Base-by-base conservation (phyloP, 345 rosid genomes). In the Sisymbrium altissimum region DNA sequence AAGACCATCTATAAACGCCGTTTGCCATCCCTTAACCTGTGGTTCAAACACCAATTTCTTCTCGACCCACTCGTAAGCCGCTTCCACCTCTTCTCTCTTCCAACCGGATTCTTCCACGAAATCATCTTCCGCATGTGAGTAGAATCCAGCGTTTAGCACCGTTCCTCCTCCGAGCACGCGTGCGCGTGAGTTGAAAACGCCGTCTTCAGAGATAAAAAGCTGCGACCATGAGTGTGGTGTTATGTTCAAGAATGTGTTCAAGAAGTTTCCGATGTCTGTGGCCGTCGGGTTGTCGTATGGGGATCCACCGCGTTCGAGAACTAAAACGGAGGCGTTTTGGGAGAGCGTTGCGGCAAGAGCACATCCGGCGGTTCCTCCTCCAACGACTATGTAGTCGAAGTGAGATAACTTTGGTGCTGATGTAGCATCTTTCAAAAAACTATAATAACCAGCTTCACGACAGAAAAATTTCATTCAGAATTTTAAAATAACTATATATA, bases 401-500 rank as follows among this genome's bases (percentile, higher is more conserved):
- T 36, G 44, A 35, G 64, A 58, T 35, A 58, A 35, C 9, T 12
- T 35, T 55, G 64, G 64, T 58, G 64, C 64, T 18, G 29, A 35
- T 36, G 29, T 58, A 2, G 64, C 64, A 35, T 58, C 44, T 58
- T 58, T 58, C 9, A 36, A 1, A 18, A 58, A 58, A 10, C 44
- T 35, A 36, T 58, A 58, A 3, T 58, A 1, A 35, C 44, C 64
- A 58, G 44, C 64, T 58, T 58, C 44, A 58, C 1, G 29, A 18
- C 6, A 58, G 21, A 9, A 10, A 35, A 35, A 9, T 8, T 29
- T 86, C 18, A 87, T 88, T 43, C 9, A 17, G 17, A 17, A 0
- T 14, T 7, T 8, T 17, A 1, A 23, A 33, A 30, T 53, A 38
- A 45, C 17, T 21, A 14, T 43, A 69, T 15, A 23, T 29, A 25